Base-by-base conservation (phyloP, 495 filamentous ascomycete species). In the Trichoderma gamsii region DNA sequence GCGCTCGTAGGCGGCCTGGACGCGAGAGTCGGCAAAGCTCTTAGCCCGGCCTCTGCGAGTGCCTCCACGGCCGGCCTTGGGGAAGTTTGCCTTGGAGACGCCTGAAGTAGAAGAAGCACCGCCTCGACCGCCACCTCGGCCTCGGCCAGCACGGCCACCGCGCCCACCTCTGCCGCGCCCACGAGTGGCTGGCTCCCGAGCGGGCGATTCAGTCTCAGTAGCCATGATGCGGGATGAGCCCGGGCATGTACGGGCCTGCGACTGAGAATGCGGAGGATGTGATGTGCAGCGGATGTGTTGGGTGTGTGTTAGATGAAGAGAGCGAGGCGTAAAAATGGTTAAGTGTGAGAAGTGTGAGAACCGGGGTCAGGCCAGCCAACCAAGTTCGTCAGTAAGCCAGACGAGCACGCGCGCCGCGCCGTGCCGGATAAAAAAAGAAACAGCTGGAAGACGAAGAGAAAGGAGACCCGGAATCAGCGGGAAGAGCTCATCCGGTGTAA, bases 1-100 rank as follows among this genome's bases (percentile, higher is more conserved):
- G 66, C 81, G 81, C 67, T 83, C 81, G 61, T 81, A 78, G 52
- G 79, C 76, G 41, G 81, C 81, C 69, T 83, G 81, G 59, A 74
- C 73, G 38, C 70, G 71, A 44, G 71, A 67, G 38, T 76, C 75
- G n/a, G 76, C 71, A 65, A 79, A 83, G 15, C 73, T 69, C 69
- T 82, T 82, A 59, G 79, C 77, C 35, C 78, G 78, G 21, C 80
- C 79, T 32, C 80, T 78, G 25, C 78, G 78, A 64, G 75, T 67
- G 63, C 51, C 67, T 21, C 71, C 63, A 9, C 51, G 65, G 38
- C 71, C 63, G 13, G 72, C 65, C 67, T 76, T 79, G 68, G 73
- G 76, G 11, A 75, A 68, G 2, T 74, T 67, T 3, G 74, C 65
- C 69, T 80, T 82, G 66, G 75, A 66, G 49, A 74, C 71, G 68